phyloP scores from a whole-genome alignment of 1,139 yeast genomes.

The Yamadazyma siamensis region DNA sequence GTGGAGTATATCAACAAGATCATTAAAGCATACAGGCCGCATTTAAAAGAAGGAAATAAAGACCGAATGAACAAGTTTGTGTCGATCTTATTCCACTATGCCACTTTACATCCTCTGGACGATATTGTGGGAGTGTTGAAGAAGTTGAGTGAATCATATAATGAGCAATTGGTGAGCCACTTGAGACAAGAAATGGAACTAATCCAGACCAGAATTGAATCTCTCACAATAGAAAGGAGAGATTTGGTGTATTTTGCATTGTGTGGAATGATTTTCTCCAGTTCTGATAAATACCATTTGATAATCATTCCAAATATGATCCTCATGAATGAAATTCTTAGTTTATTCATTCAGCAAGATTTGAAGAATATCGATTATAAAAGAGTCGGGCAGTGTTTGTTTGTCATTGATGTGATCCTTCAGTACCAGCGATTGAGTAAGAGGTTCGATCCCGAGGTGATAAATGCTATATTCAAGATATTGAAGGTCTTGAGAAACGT shows the following conservation, averaged over 20 bases:
- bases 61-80: slow-evolving; percentile 67
- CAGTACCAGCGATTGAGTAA: slow-evolving; percentile 78
- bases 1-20: slow-evolving; percentile 51
- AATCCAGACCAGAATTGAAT: slow-evolving; percentile 48
- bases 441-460: slow-evolving; percentile 78
- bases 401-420: slow-evolving; percentile 59
- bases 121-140: slow-evolving; percentile 47
- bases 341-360: slow-evolving; percentile 31
- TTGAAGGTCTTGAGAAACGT: slow-evolving; percentile 4
- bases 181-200: slow-evolving; percentile 32
- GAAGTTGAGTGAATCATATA: slow-evolving; percentile 62
- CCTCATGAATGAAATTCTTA: slow-evolving; percentile 65
- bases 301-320: slow-evolving; percentile 83
- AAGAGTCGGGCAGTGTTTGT: slow-evolving; percentile 43
- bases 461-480: slow-evolving; percentile 28
- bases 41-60: slow-evolving; percentile 78
- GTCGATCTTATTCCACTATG: slow-evolving; percentile 61
- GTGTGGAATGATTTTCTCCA: slow-evolving; percentile 78
- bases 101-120: slow-evolving; percentile 24
- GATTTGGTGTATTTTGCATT: slow-evolving; percentile 69
- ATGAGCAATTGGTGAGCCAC: slow-evolving; percentile 54
- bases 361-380: slow-evolving; percentile 21
- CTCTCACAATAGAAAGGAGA: slow-evolving; percentile 29
- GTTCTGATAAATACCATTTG: slow-evolving; percentile 93
- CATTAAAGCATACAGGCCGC: slow-evolving; percentile 66